Evolutionary conservation across 352 stramenopile species (phyloP).

Genomic region (Phytophthora multivora): DNA sequence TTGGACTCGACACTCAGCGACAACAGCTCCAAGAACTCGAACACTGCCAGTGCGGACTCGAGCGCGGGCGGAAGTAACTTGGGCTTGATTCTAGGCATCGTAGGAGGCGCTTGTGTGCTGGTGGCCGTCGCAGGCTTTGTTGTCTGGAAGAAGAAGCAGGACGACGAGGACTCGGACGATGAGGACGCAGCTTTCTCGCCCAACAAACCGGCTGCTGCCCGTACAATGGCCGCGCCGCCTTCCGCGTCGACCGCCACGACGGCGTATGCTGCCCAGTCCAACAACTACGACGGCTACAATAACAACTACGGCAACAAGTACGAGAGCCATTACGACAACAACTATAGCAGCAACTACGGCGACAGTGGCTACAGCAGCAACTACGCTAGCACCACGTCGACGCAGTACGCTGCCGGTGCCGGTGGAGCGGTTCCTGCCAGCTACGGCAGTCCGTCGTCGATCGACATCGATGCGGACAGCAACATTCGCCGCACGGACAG

Average conservation of each 20-base stretch:
- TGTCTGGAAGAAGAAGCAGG: constrained; percentile 58
- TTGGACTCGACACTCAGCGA: constrained; percentile 27
- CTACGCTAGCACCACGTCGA: constrained; percentile 15
- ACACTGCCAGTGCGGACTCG: constrained; percentile 32
- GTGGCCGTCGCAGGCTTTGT: constrained; percentile 61
- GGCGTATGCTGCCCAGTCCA: constrained; percentile 31
- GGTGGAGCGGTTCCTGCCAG: constrained; percentile 25
- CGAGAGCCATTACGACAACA: constrained; percentile 26
- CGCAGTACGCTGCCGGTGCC: constrained; percentile 31
- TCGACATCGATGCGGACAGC: constrained; percentile 40
- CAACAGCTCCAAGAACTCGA: constrained; percentile 31
- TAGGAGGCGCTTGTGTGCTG: constrained; percentile 43
- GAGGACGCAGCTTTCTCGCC: constrained; percentile 44
- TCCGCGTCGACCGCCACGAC: constrained; percentile 29
- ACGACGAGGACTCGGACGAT: constrained; percentile 71
- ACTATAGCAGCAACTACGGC: constrained; percentile 21
- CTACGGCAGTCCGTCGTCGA: constrained; percentile 56
- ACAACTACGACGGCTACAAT: constrained; percentile 17
- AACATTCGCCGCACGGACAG: constrained; percentile 42
- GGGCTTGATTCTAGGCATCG: constrained; percentile 60
- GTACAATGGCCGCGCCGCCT: constrained; percentile 22
- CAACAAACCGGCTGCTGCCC: constrained; percentile 18
- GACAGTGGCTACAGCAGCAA: constrained; percentile 16
- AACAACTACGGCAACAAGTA: constrained; percentile 17
- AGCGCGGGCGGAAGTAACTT: constrained; percentile 39